These are phyloP conservation scores for Trichoderma sp. DNA, from an alignment of 2,329 filamentous ascomycete genomes.

Conservation along the genomic window DNA sequence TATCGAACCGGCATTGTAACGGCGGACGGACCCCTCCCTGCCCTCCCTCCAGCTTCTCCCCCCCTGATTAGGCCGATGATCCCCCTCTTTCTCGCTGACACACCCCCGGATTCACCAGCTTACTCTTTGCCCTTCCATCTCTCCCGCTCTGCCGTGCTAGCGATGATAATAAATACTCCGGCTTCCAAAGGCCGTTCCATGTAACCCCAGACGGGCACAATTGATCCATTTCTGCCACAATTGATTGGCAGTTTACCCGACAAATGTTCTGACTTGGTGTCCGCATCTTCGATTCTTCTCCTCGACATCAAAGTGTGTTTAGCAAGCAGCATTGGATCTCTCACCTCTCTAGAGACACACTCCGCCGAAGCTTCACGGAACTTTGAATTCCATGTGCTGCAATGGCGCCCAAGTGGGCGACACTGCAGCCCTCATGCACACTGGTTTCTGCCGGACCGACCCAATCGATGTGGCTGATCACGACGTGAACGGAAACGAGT, in stretches of 20 bases:
- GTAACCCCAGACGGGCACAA: conserved; percentile 7
- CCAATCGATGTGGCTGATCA: background rate
- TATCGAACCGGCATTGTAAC: background rate
- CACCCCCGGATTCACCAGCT: conserved; percentile 11
- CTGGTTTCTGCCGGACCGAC: background rate
- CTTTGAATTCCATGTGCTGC: conserved; percentile 5
- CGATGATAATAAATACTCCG: background rate
- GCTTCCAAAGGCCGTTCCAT: conserved; percentile 2
- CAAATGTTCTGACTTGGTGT: background rate
- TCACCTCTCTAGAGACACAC: background rate
- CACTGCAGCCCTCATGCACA: conserved; percentile 1
- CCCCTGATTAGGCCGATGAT: conserved; percentile 22
- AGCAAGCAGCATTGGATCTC: no score
- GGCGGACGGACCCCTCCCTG: background rate
- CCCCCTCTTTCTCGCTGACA: conserved; percentile 11
- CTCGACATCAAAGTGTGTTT: no score
- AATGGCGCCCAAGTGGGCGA: conserved; percentile 25
- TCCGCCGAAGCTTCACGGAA: background rate
- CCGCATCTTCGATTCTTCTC: background rate
- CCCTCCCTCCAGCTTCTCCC: conserved; percentile 7
- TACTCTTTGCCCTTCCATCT: background rate
- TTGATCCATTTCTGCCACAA: conserved; percentile 9
- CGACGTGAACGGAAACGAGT: conserved; percentile 1
- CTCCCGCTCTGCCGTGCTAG: background rate
- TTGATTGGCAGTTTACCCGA: conserved; percentile 15